Evolutionary conservation across 495 filamentous ascomycete species (phyloP), one percentile per base, ranked within the genome.

Genomic region (Massariosphaeria phaeospora): DNA sequence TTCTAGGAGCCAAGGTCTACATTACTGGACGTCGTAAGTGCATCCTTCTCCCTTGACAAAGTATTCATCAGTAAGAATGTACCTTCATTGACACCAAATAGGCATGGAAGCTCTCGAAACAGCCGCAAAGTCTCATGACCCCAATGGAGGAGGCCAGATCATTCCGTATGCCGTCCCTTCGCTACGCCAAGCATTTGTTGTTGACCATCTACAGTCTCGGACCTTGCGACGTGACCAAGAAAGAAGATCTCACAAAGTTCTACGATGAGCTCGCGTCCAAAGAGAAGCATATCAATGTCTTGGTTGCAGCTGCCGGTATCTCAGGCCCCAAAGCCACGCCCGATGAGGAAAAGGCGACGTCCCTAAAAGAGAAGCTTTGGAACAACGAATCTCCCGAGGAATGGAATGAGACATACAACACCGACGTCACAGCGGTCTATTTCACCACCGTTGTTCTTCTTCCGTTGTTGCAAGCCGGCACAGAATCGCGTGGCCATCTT

Each of bases 201-300:
- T 17, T 7, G 15, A 21, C 10, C 45, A 21, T 9, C 39, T 8
- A 20, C 18, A 62, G 59, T 3, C 34, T 64, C 25, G 66, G 67
- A n/a, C 67, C 71, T 17, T 74, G 71, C 52, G 71, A 74, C 48
- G 71, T 74, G 1, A 72, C 65, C 8, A 70, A 68, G 33, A 74
- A 74, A 43, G 61, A 65, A 1, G 68, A 72, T 31, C 61, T 74
- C 10, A 53, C 65, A 18, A 67, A 59, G 15, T 31, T 69, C 24
- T 61, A 63, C 33, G 43, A 65, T 10, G 69, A 70, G 30, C 23
- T 74, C 25, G 50, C 64, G 12, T 62, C 54, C 26, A 68, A 65
- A 40, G 70, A 74, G 62, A 66, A 67, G 31, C 60, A 72, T 48
- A 61, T 74, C 57, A 66, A 72, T 50, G 54, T 70, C 18, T 63